These are phyloP conservation scores for Neonectria punicea DNA, from an alignment of 2,329 filamentous ascomycete genomes.

Conservation along the genomic window DNA sequence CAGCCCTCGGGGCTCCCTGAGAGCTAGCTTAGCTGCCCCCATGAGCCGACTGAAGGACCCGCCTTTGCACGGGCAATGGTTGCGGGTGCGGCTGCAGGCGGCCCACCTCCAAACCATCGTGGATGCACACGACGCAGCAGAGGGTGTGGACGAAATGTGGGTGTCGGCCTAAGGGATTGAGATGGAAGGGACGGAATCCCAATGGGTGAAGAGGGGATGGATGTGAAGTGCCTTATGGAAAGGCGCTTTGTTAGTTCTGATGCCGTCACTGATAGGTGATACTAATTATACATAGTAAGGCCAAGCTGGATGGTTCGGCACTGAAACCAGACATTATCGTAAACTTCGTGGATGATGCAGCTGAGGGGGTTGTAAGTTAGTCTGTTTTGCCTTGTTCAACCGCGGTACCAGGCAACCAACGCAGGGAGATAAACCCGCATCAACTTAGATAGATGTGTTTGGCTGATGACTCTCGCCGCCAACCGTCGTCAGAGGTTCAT, in stretches of 20 bases:
- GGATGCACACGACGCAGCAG: background rate
- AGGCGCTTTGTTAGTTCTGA: background rate
- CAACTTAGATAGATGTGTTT: background rate
- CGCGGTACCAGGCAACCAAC: background rate
- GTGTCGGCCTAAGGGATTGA: background rate
- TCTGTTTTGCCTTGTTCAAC: background rate
- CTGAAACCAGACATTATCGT: background rate
- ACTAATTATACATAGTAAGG: background rate
- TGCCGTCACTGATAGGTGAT: background rate
- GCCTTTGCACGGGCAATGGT: background rate
- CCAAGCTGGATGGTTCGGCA: background rate
- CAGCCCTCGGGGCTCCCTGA: background rate
- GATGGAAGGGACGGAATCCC: background rate
- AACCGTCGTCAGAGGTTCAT: background rate
- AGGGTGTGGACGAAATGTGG: background rate
- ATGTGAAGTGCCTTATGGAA: background rate
- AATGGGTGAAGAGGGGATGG: background rate
- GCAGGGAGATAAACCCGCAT: background rate
- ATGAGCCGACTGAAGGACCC: background rate
- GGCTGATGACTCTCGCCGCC: background rate
- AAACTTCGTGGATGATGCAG: background rate
- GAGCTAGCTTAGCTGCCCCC: background rate
- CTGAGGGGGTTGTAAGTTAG: background rate
- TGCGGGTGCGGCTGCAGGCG: constrained; percentile 2
- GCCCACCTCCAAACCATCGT: background rate